Conservation (phyloP, 495 filamentous ascomycete species). For the Daldinia childiae region DNA sequence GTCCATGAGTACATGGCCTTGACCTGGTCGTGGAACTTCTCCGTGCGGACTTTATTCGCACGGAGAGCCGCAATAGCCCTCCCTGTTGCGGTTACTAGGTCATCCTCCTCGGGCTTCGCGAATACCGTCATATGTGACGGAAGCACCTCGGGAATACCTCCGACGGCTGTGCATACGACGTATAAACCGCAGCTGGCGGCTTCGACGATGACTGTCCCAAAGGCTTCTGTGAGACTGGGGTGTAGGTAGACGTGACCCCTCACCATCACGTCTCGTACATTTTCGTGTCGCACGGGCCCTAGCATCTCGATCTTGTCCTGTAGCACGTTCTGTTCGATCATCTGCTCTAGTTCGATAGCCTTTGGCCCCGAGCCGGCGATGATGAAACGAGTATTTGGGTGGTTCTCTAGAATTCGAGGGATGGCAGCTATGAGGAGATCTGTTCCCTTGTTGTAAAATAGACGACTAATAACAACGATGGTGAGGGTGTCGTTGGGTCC, state of each 20-base stretch:
- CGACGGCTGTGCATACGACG: slow-evolving; percentile 95
- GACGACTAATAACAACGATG: slow-evolving; percentile 94
- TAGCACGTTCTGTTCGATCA: slow-evolving; percentile 94
- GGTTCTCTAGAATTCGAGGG: slow-evolving; percentile 84
- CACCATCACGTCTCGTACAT: slow-evolving; percentile 98
- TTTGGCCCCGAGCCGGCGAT: slow-evolving; percentile 96
- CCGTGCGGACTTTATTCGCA: slow-evolving; percentile 86
- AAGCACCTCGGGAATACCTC: slow-evolving; percentile 94
- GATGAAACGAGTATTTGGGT: slow-evolving; percentile 95
- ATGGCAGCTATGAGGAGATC: slow-evolving; percentile 94
- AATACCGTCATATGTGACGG: slow-evolving; percentile 95
- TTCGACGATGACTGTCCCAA: slow-evolving; percentile 97
- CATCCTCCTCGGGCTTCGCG: slow-evolving; percentile 91
- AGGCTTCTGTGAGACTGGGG: slow-evolving; percentile 93
- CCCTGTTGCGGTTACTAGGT: slow-evolving; percentile 82
- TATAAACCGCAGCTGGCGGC: slow-evolving; percentile 94
- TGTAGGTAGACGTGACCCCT: slow-evolving; percentile 96
- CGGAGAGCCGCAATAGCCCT: slow-evolving; percentile 81
- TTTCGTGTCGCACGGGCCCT: slow-evolving; percentile 91
- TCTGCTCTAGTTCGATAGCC: slow-evolving; percentile 96
- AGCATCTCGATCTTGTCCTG: slow-evolving; percentile 94
- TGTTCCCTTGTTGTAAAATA: slow-evolving; percentile 99
- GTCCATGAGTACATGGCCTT: slow-evolving; percentile 99
- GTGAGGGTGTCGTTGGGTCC: slow-evolving; percentile 89
- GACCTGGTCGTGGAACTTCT: slow-evolving; percentile 94